phyloP scores from a whole-genome alignment of 352 stramenopile genomes.

The Pythium pyrilobum region DNA sequence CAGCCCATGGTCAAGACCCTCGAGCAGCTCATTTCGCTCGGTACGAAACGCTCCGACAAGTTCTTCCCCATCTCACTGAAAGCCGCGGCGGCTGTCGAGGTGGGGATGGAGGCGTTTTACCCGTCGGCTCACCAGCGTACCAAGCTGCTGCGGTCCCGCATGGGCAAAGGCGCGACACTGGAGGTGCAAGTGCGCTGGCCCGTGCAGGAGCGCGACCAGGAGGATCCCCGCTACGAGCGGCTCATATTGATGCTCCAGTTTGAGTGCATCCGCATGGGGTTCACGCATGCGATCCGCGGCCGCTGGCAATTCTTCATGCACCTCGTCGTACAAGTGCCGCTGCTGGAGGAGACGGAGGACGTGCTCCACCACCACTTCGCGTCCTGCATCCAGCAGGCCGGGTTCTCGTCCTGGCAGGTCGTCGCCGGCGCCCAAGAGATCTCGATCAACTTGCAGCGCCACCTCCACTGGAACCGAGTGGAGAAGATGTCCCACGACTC shows the following conservation, averaged over 20 bases:
- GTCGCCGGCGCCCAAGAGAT: constrained; percentile 81
- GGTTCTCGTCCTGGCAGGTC: constrained; percentile 84
- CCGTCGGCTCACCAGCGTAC: constrained; percentile 80
- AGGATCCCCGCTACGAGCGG: constrained; percentile 83
- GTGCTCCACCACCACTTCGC: constrained; percentile 66
- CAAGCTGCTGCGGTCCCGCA: constrained; percentile 71
- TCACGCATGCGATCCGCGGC: constrained; percentile 67
- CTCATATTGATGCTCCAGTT: constrained; percentile 86
- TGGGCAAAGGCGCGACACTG: constrained; percentile 78
- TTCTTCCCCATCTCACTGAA: constrained; percentile 83
- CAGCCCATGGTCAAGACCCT: constrained; percentile 57
- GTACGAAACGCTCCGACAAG: constrained; percentile 68
- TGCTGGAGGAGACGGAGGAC: constrained; percentile 37
- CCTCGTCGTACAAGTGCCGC: constrained; percentile 66
- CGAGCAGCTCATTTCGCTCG: constrained; percentile 76
- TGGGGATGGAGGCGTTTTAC: constrained; percentile 85
- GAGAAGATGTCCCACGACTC: constrained; percentile 88
- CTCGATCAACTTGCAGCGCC: constrained; percentile 81
- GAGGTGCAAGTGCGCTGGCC: constrained; percentile 86
- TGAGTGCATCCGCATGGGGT: constrained; percentile 69
- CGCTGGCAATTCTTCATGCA: constrained; percentile 86
- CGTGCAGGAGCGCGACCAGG: constrained; percentile 80
- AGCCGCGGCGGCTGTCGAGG: constrained; percentile 75
- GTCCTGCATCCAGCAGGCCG: constrained; percentile 73
- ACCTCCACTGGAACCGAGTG: constrained; percentile 85